A percentile compares a stretch with the other conserved stretches of the same genome.
These are phyloP conservation scores for Bipolaris victoriae DNA, from an alignment of 2,329 filamentous ascomycete genomes.

Conservation along the genomic window DNA sequence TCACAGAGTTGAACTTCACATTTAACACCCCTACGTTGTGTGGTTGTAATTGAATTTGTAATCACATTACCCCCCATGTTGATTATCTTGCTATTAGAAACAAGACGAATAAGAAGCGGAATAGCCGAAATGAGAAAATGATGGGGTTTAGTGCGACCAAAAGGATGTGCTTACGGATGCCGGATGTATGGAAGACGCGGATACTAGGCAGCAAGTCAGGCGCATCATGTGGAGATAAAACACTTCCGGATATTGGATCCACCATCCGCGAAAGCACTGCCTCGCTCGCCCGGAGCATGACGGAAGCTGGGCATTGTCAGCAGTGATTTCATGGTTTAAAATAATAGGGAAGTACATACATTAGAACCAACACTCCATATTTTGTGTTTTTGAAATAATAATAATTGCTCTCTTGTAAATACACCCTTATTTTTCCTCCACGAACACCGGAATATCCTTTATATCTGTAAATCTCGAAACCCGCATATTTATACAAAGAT, in stretches of 20 bases:
- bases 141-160: not conserved
- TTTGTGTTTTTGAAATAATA: no score
- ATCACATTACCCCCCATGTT: no score
- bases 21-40: not conserved
- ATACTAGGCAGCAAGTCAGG: not conserved
- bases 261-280: constrained; percentile 5
- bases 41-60: not conserved
- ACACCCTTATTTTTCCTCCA: no score
- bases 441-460: no score
- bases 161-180: not conserved
- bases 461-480: not conserved
- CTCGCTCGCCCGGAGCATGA: constrained; percentile 22
- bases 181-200: not conserved
- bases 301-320: constrained; percentile 33
- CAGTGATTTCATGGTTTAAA: constrained; percentile 9
- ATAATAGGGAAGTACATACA: not conserved
- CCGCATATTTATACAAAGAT: no score
- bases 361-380: no score
- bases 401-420: no score
- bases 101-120: not conserved
- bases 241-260: not conserved
- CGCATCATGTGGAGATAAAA: not conserved
- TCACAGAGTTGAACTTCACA: not conserved
- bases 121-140: not conserved
- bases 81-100: not conserved